These are phyloP conservation scores for Saturnispora mendoncae DNA, from an alignment of 805 yeast genomes.

Conservation along the genomic window DNA sequence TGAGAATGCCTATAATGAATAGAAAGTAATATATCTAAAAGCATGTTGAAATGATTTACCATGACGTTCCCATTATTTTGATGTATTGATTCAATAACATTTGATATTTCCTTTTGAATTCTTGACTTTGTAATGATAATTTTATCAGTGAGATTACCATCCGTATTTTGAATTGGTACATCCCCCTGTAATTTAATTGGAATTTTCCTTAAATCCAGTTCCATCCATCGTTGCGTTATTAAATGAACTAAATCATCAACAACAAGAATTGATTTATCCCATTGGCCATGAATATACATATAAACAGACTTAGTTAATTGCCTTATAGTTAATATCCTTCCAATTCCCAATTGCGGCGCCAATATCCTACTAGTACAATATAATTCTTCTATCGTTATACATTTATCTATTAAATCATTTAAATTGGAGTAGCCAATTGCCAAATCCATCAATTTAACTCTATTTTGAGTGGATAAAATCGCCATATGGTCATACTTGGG, in stretches of 20 bases:
- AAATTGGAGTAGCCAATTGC: neutral
- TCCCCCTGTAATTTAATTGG: neutral
- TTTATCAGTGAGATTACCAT: no score
- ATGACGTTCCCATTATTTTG: neutral
- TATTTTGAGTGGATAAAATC: neutral
- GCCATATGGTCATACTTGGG: constrained; percentile 1
- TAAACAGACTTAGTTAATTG: constrained; percentile 6
- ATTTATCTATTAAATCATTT: neutral
- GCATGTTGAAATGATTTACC: neutral
- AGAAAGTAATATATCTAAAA: constrained; percentile 3
- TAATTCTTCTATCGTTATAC: constrained; percentile 1
- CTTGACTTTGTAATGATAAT: no score
- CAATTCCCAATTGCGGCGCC: constrained; percentile 3
- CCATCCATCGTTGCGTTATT: neutral
- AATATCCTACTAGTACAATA: neutral
- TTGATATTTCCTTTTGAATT: neutral
- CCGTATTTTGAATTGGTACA: neutral
- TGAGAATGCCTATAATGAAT: constrained; percentile 3
- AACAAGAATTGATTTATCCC: neutral
- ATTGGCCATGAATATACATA: neutral
- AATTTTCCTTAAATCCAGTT: neutral
- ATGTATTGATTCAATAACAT: neutral
- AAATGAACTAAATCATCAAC: neutral
- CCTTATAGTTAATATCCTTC: neutral
- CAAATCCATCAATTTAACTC: neutral